Conservation (phyloP, 169 alveolate genomes). For the Babesia ovis region DNA sequence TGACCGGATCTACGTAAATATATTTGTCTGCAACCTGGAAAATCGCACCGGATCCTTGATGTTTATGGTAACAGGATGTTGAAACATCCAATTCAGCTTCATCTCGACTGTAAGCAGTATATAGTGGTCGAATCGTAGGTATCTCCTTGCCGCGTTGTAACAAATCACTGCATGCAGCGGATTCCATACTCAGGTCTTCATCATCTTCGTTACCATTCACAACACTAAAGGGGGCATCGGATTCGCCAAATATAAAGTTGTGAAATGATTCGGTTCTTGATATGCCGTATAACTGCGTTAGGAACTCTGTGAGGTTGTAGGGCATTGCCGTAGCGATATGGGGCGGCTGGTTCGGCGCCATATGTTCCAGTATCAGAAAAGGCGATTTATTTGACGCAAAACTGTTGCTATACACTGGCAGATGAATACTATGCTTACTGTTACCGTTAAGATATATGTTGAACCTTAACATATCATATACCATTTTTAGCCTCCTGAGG, state of each 20-base stretch:
- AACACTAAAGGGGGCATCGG: background rate
- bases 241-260: slow-evolving; percentile 37
- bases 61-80: slow-evolving; percentile 15
- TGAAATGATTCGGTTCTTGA: slow-evolving; percentile 49
- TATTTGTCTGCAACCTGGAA: slow-evolving; percentile 10
- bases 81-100: slow-evolving; percentile 3
- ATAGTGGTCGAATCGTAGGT: slow-evolving; percentile 20
- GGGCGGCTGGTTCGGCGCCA: background rate
- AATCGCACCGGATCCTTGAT: slow-evolving; percentile 52
- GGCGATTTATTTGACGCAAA: slow-evolving; percentile 17
- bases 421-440: background rate
- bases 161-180: background rate
- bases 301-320: slow-evolving; percentile 9
- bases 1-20: slow-evolving; percentile 48
- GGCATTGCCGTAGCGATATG: slow-evolving; percentile 10
- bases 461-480: slow-evolving; percentile 36
- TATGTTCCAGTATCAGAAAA: slow-evolving; percentile 50
- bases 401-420: background rate
- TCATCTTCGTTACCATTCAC: slow-evolving; percentile 31
- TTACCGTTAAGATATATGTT: slow-evolving; percentile 21
- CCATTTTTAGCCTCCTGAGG: slow-evolving; percentile 33
- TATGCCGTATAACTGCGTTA: slow-evolving; percentile 16
- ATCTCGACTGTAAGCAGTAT: background rate
- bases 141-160: slow-evolving; percentile 18
- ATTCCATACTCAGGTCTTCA: slow-evolving; percentile 15